These are phyloP conservation scores for Triticum urartu DNA, from an alignment of 176 grass and related monocot genomes.

Conservation along the genomic window DNA sequence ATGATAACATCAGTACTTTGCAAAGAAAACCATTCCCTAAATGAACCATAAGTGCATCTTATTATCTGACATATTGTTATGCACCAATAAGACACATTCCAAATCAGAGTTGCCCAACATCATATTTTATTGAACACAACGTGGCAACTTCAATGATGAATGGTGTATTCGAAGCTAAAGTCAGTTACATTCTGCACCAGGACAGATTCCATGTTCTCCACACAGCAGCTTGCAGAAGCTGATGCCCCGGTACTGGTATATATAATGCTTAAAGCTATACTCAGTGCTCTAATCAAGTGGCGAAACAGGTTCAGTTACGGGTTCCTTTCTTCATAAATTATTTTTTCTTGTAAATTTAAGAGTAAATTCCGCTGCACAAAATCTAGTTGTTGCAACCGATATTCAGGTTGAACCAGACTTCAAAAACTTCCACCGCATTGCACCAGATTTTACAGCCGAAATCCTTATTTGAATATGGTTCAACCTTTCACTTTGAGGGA, in stretches of 20 bases:
- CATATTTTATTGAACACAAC: not conserved
- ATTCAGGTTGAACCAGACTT: not conserved
- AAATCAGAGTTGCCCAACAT: slow-evolving; percentile 3
- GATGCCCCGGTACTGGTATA: not conserved
- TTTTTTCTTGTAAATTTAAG: not conserved
- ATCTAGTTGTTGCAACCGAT: not conserved
- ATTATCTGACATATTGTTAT: not conserved
- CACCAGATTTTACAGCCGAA: not conserved
- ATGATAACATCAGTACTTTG: not conserved
- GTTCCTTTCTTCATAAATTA: not conserved
- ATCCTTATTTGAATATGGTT: not conserved
- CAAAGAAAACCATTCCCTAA: not conserved
- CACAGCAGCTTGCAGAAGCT: not conserved
- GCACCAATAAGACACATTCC: not conserved
- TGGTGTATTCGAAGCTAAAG: not conserved
- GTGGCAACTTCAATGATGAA: not conserved
- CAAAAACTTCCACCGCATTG: not conserved
- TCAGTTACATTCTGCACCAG: not conserved
- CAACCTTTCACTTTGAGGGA: not conserved
- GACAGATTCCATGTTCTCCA: not conserved
- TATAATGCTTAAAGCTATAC: not conserved
- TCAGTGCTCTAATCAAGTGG: not conserved
- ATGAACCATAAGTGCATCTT: not conserved
- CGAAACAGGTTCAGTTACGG: not conserved
- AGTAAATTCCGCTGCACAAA: not conserved